Base-by-base conservation (phyloP, 345 rosid genomes). In the Populus ilicifolia region DNA sequence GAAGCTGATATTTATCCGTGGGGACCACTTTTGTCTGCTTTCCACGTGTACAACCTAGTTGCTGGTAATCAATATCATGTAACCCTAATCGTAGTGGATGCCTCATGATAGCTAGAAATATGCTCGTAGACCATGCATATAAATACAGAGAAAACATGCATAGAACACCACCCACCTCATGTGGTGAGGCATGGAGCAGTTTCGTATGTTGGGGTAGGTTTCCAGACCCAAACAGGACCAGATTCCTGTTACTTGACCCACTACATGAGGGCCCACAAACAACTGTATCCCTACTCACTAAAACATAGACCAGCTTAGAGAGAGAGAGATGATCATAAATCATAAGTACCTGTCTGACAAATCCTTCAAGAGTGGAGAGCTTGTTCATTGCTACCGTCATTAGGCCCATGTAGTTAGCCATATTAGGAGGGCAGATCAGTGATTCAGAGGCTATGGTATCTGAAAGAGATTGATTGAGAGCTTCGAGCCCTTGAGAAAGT, bases 351-450 rank as follows among this genome's bases (percentile, higher is more conserved):
- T 96, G 98, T 81, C 94, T 89, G 73, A 96, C 97, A 65, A 94
- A 92, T 52, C 91, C 91, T 85, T 96, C 97, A 21, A 92, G 85
- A 18, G 95, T 78, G 36, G 98, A 91, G 80, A 96, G 98, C 88
- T 96, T 96, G 89, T 85, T 96, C 85, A 96, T 92, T 83, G 98
- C 99, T 2, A 88, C 44, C 65, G 98, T 93, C 99, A 96, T 96
- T 63, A 94, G 98, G 66, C 93, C 90, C 98, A 96, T 96, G 88
- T 90, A 94, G 86, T 90, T 96, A 33, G 90, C 86, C 92, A 94
- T 86, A 86, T 91, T 91, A 25, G 92, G 91, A 74, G 98, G 90
- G 69, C 84, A 86, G 78, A 89, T 90, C 71, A 96, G 82, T 10
- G 98, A 89, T 56, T 94, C 98, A 0, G 98, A 90, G 63, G 98